A percentile compares a stretch with the other conserved stretches of the same genome.
Conservation (phyloP, 2,329 filamentous ascomycete genomes). For the Clonostachys chloroleuca region DNA sequence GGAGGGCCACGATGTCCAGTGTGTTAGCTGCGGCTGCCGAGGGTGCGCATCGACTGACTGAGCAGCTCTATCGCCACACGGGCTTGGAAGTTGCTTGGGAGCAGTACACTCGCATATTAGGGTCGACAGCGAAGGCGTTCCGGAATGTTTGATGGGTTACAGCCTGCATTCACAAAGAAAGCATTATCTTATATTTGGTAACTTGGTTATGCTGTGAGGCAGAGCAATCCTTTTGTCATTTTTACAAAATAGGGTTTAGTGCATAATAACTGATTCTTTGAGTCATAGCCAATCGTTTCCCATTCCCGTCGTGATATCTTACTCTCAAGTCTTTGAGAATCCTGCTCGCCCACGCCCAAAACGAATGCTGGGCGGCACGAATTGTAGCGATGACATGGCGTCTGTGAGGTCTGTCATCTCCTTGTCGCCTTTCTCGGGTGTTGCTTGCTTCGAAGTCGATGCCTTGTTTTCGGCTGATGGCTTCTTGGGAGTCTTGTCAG, state of each 20-base stretch:
- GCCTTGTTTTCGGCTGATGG: constrained; percentile 5
- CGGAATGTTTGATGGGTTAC: too few relatives aligned
- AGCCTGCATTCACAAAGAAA: too few relatives aligned
- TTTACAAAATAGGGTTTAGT: too few relatives aligned
- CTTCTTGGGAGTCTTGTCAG: background rate
- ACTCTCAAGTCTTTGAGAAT: constrained; percentile 27
- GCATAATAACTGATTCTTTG: background rate
- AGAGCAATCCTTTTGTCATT: too few relatives aligned
- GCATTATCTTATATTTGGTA: too few relatives aligned
- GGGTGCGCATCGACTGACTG: constrained; percentile 86
- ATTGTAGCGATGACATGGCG: constrained; percentile 68
- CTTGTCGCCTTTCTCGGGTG: constrained; percentile 27
- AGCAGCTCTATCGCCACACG: constrained; percentile 3
- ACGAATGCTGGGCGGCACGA: constrained; percentile 63
- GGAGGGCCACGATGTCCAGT: constrained; percentile 86
- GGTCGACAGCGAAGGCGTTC: too few relatives aligned
- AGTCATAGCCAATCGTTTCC: background rate
- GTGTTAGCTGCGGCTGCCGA: constrained; percentile 90
- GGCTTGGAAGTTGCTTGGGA: too few relatives aligned
- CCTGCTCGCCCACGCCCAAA: constrained; percentile 58
- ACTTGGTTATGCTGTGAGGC: too few relatives aligned
- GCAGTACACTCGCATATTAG: too few relatives aligned
- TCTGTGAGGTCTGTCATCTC: constrained; percentile 60
- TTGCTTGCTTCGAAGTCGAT: background rate
- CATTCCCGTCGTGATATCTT: background rate